A percentile compares a stretch with the other conserved stretches of the same genome.
These are phyloP conservation scores for Podospora bellae-mahoneyi DNA, from an alignment of 495 filamentous ascomycete genomes.

Conservation along the genomic window DNA sequence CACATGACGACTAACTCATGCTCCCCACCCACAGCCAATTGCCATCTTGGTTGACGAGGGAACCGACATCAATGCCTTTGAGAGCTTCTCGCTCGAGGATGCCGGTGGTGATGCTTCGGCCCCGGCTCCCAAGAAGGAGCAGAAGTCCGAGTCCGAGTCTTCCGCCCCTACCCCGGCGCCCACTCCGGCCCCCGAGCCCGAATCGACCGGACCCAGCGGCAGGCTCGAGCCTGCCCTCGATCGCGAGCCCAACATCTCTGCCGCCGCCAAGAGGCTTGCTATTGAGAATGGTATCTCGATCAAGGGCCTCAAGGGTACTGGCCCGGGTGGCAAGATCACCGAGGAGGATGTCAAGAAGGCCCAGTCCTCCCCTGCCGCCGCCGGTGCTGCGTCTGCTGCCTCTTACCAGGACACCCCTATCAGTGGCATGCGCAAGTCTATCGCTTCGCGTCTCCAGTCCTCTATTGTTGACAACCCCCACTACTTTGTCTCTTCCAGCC, in stretches of 20 bases:
- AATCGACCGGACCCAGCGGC: conserved; percentile 71
- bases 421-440: conserved; percentile 95
- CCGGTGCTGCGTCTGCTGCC: conserved; percentile 54
- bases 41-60: conserved; percentile 92
- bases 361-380: conserved; percentile 36
- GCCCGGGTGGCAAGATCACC: conserved; percentile 80
- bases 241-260: conserved; percentile 67
- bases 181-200: conserved; percentile 57
- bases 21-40: conserved; percentile 66
- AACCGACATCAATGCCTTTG: conserved; percentile 79
- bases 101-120: conserved; percentile 77
- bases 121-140: conserved; percentile 56
- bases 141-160: conserved; percentile 50
- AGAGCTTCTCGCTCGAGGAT: conserved; percentile 81
- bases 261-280: conserved; percentile 75
- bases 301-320: conserved; percentile 80
- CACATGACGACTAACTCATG: conserved; percentile 19
- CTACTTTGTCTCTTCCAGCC: conserved; percentile 86
- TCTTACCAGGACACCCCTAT: conserved; percentile 81
- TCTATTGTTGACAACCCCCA: conserved; percentile 92
- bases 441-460: conserved; percentile 84
- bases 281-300: conserved; percentile 81
- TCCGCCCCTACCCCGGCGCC: conserved; percentile 57
- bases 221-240: conserved; percentile 79
- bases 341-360: conserved; percentile 89